These are phyloP conservation scores for Leccinum olivaceopallidum DNA, from an alignment of 768 basidiomycete species.

Conservation along the genomic window DNA sequence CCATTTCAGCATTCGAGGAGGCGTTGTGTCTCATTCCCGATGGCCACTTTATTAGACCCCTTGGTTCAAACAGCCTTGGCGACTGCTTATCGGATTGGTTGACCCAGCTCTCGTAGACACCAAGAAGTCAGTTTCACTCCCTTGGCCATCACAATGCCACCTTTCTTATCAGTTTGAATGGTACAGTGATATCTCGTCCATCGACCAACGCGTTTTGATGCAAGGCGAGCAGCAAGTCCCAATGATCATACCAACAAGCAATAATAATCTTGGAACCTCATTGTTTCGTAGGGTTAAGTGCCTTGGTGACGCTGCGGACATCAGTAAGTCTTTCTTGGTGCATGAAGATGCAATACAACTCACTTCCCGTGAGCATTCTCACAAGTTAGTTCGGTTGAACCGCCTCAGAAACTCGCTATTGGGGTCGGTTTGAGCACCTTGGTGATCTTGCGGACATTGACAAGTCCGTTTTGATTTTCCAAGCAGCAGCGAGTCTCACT, in stretches of 20 bases:
- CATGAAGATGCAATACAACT: not conserved
- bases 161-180: not conserved
- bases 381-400: not conserved
- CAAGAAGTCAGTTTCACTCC: too few species aligned
- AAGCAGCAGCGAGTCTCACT: not conserved
- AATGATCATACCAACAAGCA: not conserved
- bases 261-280: not conserved
- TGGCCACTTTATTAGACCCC: not conserved
- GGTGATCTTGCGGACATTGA: not conserved
- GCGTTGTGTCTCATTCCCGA: not conserved
- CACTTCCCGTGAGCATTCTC: not conserved
- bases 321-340: not conserved
- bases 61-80: not conserved
- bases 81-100: not conserved
- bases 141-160: too few species aligned
- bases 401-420: not conserved
- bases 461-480: not conserved
- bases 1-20: not conserved
- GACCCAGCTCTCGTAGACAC: too few species aligned
- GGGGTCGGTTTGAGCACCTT: not conserved
- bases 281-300: not conserved
- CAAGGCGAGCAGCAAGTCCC: not conserved
- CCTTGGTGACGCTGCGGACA: not conserved
- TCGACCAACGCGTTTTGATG: not conserved
- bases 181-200: not conserved